These are phyloP conservation scores for Emericellopsis terricola DNA, from an alignment of 495 filamentous ascomycete species.

Conservation along the genomic window DNA sequence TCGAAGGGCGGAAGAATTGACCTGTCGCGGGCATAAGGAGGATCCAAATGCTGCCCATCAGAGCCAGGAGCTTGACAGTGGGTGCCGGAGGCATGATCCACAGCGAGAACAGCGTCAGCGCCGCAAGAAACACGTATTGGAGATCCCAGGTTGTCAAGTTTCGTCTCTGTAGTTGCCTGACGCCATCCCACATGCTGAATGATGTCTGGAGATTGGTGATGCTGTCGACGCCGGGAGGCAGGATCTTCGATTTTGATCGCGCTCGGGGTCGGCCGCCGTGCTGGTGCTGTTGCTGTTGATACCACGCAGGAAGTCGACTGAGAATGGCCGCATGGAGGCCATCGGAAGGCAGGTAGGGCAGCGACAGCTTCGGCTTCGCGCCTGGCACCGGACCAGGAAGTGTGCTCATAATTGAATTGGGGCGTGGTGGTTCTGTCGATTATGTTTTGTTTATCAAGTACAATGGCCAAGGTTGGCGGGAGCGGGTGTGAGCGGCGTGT, in stretches of 20 bases:
- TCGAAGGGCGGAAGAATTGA: slow-evolving; percentile 79
- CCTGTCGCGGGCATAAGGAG: slow-evolving; percentile 71
- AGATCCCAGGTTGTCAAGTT: slow-evolving; percentile 75
- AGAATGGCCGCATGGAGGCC: slow-evolving; percentile 1
- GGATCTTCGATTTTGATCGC: slow-evolving; percentile 1
- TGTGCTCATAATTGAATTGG: neutral
- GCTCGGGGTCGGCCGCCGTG: neutral
- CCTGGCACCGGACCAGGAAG: neutral
- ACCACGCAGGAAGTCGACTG: slow-evolving; percentile 2
- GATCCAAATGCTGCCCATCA: slow-evolving; percentile 47
- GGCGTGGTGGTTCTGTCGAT: too few relatives aligned
- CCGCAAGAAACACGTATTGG: slow-evolving; percentile 61
- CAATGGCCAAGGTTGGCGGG: too few relatives aligned
- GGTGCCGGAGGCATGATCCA: slow-evolving; percentile 61
- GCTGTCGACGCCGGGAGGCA: slow-evolving; percentile 7
- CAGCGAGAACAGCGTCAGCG: slow-evolving; percentile 62
- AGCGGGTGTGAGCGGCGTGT: too few relatives aligned
- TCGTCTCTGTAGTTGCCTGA: slow-evolving; percentile 52
- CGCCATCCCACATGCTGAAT: slow-evolving; percentile 53
- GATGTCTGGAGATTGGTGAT: slow-evolving; percentile 69
- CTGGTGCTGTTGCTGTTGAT: too few relatives aligned
- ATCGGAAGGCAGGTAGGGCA: slow-evolving; percentile 1
- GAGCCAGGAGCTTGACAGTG: slow-evolving; percentile 49
- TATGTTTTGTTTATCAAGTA: too few relatives aligned
- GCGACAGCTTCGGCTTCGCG: neutral